Evolutionary conservation across 2,329 filamentous ascomycete genomes (phyloP).

Genomic region (Paracamarosporium sp.): DNA sequence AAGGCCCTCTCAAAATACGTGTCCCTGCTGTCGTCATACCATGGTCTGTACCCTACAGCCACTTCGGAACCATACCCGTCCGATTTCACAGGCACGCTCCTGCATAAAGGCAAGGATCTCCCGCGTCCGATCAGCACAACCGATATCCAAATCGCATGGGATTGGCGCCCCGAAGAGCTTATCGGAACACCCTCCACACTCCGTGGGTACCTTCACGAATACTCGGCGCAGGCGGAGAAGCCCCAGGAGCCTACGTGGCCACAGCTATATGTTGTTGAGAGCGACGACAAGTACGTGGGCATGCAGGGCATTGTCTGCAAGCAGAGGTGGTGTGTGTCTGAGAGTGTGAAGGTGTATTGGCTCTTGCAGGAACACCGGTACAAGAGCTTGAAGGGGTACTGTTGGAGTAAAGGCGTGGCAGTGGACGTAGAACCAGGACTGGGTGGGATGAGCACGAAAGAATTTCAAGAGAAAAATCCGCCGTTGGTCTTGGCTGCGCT

Average conservation of each 20-base stretch:
- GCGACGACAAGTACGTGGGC: neutral
- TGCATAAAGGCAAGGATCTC: neutral
- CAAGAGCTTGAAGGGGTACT: neutral
- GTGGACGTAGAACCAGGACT: neutral
- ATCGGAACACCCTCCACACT: neutral
- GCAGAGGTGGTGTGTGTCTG: neutral
- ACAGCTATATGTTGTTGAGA: neutral
- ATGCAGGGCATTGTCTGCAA: neutral
- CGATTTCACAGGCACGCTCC: neutral
- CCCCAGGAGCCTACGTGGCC: neutral
- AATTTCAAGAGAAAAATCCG: neutral
- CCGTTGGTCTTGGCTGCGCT: neutral
- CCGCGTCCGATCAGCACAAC: neutral
- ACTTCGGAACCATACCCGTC: neutral
- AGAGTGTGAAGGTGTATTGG: neutral
- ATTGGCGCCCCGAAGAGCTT: neutral
- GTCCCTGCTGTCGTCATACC: neutral
- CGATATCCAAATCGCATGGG: neutral
- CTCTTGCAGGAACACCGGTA: neutral
- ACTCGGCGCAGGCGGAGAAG: neutral
- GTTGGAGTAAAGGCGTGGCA: neutral
- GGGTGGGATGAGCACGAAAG: neutral
- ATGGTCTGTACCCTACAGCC: neutral
- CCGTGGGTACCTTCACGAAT: neutral
- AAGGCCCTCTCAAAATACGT: neutral